Evolutionary conservation across 2,329 filamentous ascomycete species (phyloP), one percentile per base, ranked within the genome.

Genomic region (Geosmithia flava): DNA sequence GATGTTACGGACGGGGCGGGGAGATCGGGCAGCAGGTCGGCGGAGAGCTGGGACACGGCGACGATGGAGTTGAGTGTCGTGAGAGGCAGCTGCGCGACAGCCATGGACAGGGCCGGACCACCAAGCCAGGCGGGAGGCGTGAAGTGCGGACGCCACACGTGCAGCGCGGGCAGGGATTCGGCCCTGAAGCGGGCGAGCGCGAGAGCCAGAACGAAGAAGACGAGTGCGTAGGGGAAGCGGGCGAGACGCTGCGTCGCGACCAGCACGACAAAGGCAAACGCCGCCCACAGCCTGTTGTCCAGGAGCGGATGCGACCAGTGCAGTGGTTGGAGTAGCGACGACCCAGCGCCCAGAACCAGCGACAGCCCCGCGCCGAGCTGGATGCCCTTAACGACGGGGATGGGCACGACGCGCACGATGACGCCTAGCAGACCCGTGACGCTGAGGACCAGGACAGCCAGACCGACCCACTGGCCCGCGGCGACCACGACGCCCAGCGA

Each of bases 31-130:
- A 95, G 71, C 11, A 97, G 73, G 58, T 95, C 87, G 1, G 76
- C 69, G 0, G 87, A 81, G 1, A 97, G 74, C 23, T 89, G 85
- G 20, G 81, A 81, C 20, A 91, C 90, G 1, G 91, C 93, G 51
- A 97, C 81, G 55, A 97, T 79, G 4, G 89, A 95, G 69, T 97
- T 97, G 48, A 97, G 76, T 0, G 88, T 87, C 0, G 91, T 97
- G 11, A 97, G 76, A 1, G 91, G 91, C 16, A 97, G 75, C 63
- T 97, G 91, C 1, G 87, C 88, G 8, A 96, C 69, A 13, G 84
- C 87, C 87, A 69, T 78, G 58, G 65, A 68, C 60, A 69, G 47
- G 58, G 72, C 54, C 55, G 59, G 59, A 10, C 58, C 58, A 11
- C 33, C 33, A 13, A 63, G 45, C 64, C 64, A 66, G 7, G 48